Evolutionary conservation across 2,329 filamentous ascomycete species (phyloP), one percentile per base, ranked within the genome.

Genomic region (Xylariaceae sp.): DNA sequence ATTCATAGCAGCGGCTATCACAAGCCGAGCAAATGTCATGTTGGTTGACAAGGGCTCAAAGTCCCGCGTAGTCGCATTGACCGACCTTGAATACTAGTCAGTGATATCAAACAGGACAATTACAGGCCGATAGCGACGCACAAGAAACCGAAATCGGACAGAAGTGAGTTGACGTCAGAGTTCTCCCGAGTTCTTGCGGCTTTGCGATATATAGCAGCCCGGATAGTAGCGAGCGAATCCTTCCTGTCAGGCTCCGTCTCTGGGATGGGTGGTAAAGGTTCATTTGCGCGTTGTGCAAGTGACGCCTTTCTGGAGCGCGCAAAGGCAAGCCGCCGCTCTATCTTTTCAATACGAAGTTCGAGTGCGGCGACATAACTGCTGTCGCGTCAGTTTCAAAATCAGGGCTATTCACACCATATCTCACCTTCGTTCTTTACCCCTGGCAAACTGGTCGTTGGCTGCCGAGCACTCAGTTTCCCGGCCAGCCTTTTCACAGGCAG

Each of bases 111-210:
- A 33, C 27, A 23, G 27, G 39, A 37, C n/a, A 3, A 6, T 25
- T 12, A 29, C 42, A 40, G 20, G n/a, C n/a, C n/a, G n/a, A 11
- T 37, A 33, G 3, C 37, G 46, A 35, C 84, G 67, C 64, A 94
- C 83, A 96, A 70, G 60, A 89, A 92, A 43, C 91, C 91, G 73
- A 97, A 95, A 60, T 95, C 91, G 1, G 91, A 94, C 19, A 96
- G 88, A 3, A 97, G 73, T 42, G 93, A 85, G 67, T 96, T 92
- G 43, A 96, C 89, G 64, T 95, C 88, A 0, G 84, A 86, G 37
- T 87, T 86, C 64, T 96, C 92, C 35, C 80, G 74, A 55, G 71
- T 77, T 45, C 76, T 71, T n/a, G 76, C 80, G 16, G 79, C 81
- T 56, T 83, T 84, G 32, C 80, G 79, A 58, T 82, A 76, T 40